phyloP scores from a whole-genome alignment of 2,329 filamentous ascomycete genomes.

The Microascus cirrosus region DNA sequence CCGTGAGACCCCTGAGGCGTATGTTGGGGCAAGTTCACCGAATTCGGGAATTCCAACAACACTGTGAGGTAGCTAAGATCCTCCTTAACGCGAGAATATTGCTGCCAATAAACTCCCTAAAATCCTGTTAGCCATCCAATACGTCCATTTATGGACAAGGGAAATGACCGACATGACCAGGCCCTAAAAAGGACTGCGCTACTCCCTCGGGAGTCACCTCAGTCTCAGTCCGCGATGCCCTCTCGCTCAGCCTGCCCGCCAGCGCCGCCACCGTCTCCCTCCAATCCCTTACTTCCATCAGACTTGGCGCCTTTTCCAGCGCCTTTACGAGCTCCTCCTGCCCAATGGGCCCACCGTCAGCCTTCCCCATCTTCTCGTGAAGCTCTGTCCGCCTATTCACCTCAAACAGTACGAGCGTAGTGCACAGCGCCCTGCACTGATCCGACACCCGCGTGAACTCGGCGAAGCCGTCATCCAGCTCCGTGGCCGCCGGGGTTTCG shows the following conservation, averaged over 20 bases:
- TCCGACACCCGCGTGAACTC: constrained; percentile 30
- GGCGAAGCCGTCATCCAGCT: constrained; percentile 30
- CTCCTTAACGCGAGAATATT: background rate
- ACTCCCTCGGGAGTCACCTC: background rate
- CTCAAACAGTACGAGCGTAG: constrained; percentile 26
- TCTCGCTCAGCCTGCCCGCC: background rate
- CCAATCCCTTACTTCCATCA: constrained; percentile 20
- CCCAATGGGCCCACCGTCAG: background rate
- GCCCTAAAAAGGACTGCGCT: background rate
- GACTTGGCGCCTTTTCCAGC: constrained; percentile 12
- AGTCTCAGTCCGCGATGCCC: background rate
- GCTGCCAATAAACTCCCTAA: background rate
- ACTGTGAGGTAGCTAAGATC: background rate
- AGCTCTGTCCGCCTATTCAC: constrained; percentile 13
- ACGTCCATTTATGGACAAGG: background rate
- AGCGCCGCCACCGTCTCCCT: constrained; percentile 10
- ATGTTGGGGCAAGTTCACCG: background rate
- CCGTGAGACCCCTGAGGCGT: no score
- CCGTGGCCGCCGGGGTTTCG: constrained; percentile 11
- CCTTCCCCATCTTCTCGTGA: constrained; percentile 1
- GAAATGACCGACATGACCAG: background rate
- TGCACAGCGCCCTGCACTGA: constrained; percentile 26
- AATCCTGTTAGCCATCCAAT: background rate
- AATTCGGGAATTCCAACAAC: background rate
- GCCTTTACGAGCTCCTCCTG: constrained; percentile 19